A percentile compares a stretch with the other conserved stretches of the same genome.
Evolutionary conservation across 2,329 filamentous ascomycete species (phyloP).

Genomic region (Fusarium subglutinans): DNA sequence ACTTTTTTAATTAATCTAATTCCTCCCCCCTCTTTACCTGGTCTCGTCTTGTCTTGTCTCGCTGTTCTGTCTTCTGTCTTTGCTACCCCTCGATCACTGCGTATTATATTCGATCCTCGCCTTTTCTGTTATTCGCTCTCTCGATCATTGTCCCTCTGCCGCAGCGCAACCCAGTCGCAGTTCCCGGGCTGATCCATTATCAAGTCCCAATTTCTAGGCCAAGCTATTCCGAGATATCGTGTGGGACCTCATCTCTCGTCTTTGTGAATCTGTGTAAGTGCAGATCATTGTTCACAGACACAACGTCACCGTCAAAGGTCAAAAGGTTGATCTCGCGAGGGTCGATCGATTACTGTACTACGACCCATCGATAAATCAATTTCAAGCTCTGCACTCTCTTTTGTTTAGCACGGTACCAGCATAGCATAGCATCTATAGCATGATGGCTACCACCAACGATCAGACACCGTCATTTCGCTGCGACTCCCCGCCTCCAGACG

Average conservation of each 20-base stretch:
- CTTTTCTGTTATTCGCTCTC: slow-evolving; percentile 6
- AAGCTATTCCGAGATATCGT: slow-evolving; percentile 26
- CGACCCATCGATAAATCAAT: slow-evolving; percentile 4
- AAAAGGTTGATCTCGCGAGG: slow-evolving; percentile 17
- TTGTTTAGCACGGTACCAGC: background rate
- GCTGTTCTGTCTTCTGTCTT: slow-evolving; percentile 12
- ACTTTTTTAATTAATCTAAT: slow-evolving; percentile 31
- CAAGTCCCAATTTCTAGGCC: slow-evolving; percentile 3
- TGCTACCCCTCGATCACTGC: slow-evolving; percentile 12
- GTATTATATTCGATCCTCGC: background rate
- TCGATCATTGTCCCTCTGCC: background rate
- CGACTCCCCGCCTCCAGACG: slow-evolving; percentile 72
- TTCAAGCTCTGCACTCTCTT: slow-evolving; percentile 3
- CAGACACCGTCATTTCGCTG: slow-evolving; percentile 52
- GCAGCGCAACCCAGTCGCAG: background rate
- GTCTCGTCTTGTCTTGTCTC: background rate
- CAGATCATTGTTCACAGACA: slow-evolving; percentile 30
- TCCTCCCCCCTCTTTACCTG: slow-evolving; percentile 21
- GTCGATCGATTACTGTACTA: background rate
- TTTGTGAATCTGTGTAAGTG: slow-evolving; percentile 38
- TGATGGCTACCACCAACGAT: slow-evolving; percentile 50
- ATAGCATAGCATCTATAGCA: slow-evolving; percentile 5
- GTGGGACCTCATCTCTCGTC: slow-evolving; percentile 29
- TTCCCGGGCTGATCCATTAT: background rate
- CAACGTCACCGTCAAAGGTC: slow-evolving; percentile 27